Evolutionary conservation across 202 grass and related monocot species (phyloP).

Genomic region (Panicum hallii): DNA sequence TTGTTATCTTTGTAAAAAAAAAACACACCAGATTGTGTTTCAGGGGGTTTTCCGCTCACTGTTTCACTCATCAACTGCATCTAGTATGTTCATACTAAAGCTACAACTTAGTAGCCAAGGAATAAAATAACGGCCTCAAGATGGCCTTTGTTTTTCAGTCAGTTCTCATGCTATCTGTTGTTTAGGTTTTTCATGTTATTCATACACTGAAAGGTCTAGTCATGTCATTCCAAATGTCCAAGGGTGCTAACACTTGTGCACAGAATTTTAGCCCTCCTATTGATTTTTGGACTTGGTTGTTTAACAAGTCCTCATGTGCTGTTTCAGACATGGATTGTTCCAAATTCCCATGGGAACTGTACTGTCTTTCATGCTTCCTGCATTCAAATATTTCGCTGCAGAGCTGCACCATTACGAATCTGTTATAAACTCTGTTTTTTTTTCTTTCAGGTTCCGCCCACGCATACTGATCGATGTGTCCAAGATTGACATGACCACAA

Average conservation of each 20-base stretch:
- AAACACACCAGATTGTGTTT: not conserved
- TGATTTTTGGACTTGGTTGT: conserved; percentile 16
- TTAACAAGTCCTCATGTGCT: not conserved
- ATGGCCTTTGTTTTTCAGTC: not conserved
- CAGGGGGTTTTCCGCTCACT: not conserved
- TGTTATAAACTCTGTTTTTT: conserved; percentile 23
- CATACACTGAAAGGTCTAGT: not conserved
- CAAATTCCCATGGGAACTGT: not conserved
- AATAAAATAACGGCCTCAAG: not conserved
- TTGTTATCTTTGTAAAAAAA: not conserved
- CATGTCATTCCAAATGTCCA: conserved; percentile 4
- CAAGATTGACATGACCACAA: conserved; percentile 86
- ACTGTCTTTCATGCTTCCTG: not conserved
- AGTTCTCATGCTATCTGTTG: not conserved
- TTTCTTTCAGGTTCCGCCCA: conserved; percentile 75
- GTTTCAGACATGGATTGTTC: not conserved
- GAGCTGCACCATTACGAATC: not conserved
- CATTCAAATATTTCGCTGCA: not conserved
- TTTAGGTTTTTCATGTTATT: not conserved
- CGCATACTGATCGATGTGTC: conserved; percentile 98
- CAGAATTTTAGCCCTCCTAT: not conserved
- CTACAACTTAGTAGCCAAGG: not conserved
- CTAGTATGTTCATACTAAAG: conserved; percentile 5
- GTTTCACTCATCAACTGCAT: not conserved
- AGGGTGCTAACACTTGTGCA: not conserved